A percentile compares a stretch with the other conserved stretches of the same genome.
These are phyloP conservation scores for Crithidia brevicula DNA, from an alignment of 208 protist genomes.

Conservation along the genomic window DNA sequence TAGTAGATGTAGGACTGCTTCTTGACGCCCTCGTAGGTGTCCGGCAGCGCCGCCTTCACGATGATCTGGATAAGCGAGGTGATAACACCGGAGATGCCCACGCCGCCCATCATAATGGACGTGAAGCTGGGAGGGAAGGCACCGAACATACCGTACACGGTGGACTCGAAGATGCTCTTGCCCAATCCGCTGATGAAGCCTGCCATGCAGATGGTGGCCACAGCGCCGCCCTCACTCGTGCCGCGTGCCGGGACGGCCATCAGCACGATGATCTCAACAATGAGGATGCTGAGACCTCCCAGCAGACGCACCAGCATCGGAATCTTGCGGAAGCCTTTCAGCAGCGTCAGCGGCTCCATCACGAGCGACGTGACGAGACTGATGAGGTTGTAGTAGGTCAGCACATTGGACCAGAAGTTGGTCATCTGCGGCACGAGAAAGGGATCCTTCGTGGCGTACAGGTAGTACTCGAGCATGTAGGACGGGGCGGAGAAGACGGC, in stretches of 20 bases:
- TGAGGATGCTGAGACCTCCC: conserved; percentile 44
- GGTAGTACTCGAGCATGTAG: conserved; percentile 76
- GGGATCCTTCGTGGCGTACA: conserved; percentile 48
- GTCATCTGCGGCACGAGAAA: conserved; percentile 28
- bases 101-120: conserved; percentile 67
- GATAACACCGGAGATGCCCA: conserved; percentile 45
- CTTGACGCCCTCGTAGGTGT: conserved; percentile 41
- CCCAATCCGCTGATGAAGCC: conserved; percentile 44
- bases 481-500: conserved; percentile 75
- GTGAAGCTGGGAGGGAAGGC: conserved; percentile 63
- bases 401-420: conserved; percentile 68
- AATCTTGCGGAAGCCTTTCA: conserved; percentile 40
- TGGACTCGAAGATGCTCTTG: conserved; percentile 78
- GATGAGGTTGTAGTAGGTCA: conserved; percentile 74
- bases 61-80: conserved; percentile 62
- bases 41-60: conserved; percentile 47
- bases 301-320: conserved; percentile 47
- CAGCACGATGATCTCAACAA: conserved; percentile 54
- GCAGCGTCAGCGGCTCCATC: conserved; percentile 63
- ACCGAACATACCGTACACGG: conserved; percentile 72
- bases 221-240: conserved; percentile 43
- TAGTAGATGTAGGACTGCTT: conserved; percentile 64
- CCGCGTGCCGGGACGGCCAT: conserved; percentile 50
- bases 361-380: conserved; percentile 44
- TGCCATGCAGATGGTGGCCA: conserved; percentile 47